These are phyloP conservation scores for Asclepias syriaca DNA, from an alignment of 257 asterid species.

Conservation along the genomic window DNA sequence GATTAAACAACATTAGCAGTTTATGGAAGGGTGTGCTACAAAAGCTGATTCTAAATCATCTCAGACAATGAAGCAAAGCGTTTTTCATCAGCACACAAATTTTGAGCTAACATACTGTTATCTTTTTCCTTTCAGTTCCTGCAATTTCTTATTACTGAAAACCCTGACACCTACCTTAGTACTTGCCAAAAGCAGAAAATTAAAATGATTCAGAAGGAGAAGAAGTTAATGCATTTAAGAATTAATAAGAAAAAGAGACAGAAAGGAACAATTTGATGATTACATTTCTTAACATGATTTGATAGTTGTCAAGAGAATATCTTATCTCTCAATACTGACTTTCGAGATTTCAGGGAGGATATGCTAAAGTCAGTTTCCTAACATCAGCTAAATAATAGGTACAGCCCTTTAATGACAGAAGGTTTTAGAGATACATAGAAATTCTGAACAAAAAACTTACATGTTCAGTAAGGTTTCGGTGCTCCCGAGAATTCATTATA, in stretches of 20 bases:
- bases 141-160: background rate
- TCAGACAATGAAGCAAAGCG: background rate
- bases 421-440: background rate
- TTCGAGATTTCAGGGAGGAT: background rate
- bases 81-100: background rate
- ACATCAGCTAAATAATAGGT: background rate
- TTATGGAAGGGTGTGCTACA: background rate
- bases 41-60: background rate
- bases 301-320: background rate
- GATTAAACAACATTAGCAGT: background rate
- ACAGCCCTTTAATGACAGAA: background rate
- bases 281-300: background rate
- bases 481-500: conserved; percentile 83
- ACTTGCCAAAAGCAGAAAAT: background rate
- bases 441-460: conserved; percentile 37
- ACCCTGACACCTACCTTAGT: background rate
- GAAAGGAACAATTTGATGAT: background rate
- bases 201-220: background rate
- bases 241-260: background rate
- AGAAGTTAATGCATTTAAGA: background rate
- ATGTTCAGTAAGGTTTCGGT: conserved; percentile 79
- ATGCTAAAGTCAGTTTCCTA: background rate
- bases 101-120: background rate
- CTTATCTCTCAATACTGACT: background rate
- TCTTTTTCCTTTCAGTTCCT: background rate